Base-by-base conservation (phyloP, 163 green algal species). In the Scenedesmus sp. region DNA sequence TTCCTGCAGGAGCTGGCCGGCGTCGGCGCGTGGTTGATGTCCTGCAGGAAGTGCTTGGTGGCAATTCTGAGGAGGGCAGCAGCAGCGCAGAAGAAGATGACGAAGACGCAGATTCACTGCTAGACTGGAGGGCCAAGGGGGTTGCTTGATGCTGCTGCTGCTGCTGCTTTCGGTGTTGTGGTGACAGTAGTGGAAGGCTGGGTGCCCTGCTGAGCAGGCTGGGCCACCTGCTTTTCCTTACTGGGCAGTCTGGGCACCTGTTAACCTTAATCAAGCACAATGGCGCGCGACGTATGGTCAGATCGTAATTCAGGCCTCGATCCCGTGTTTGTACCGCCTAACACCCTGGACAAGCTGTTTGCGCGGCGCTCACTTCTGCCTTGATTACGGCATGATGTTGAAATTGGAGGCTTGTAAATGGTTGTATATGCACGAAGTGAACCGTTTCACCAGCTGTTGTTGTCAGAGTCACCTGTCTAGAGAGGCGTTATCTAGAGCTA, bases 111-210 rank as follows among this genome's bases (percentile, higher is more conserved):
- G 85, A 76, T 42, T 79, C 78, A 15, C 24, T 87, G 56, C 33
- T 91, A 7, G 87, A 91, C 59, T 91, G 87, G 87, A 85, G 87
- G 42, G 76, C 76, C 26, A 91, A 91, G 56, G 83, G 43, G 53
- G 81, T 87, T 37, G 65, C 65, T 10, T 82, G 73, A 44, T 51
- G 73, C 35, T 82, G 73, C 13, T 81, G 70, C 33, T 46, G 9
- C 5, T 46, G 70, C 18, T 81, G 70, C 24, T 40, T 2, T 4
- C 42, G 68, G 10, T 42, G 26, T 1, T 81, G 70, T 43, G 33
- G 24, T n/a, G 30, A 42, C 70, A 42, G 35, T 37, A 44, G 73
- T 81, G 70, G 33, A 81, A 24, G 70, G 78, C n/a, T 46, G 37
- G 0, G 33, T 44, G 72, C n/a, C 33, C n/a, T 43, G n/a, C n/a